Evolutionary conservation across 495 filamentous ascomycete genomes (phyloP), one percentile per base, ranked within the genome.

Genomic region (Opeltia flavorubescens): DNA sequence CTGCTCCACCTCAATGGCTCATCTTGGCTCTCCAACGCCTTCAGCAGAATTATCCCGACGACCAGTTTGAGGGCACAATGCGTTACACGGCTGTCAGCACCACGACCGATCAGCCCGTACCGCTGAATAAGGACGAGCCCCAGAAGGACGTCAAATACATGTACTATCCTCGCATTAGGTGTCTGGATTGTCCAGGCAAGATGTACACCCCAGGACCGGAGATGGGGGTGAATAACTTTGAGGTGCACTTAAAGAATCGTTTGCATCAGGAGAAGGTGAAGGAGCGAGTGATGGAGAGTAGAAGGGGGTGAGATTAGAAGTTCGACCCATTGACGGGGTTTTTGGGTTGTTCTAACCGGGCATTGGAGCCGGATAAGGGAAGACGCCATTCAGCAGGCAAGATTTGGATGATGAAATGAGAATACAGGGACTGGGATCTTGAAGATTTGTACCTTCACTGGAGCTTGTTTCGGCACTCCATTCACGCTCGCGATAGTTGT

Each of bases 151-250:
- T 83, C 49, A 81, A 83, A 62, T 83, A 76, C 35, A 75, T 81
- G 62, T 93, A 76, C 50, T 69, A 93, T 31, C 87, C 91, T 1
- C 75, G 91, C 25, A 94, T 95, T 46, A 73, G 81, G 28, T 98
- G 91, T 57, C 74, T 77, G 34, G 91, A 95, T 58, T 95, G 91
- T 63, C 84, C 89, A 2, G 86, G 87, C 28, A 95, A 95, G 60
- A 65, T 94, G 26, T 98, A 98, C 60, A 94, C 83, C 0, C 82
- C 86, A 1, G 83, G 84, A 0, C 89, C 89, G 0, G 85, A 77
- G 20, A 79, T 72, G 57, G 86, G 87, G 0, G 81, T 87, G 9
- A 78, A 80, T n/a, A 88, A 91, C 56, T 95, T 95, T 47, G 81
- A 89, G 63, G 78, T 89, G 5, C 88, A 95, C 64, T 66, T 94